Conservation (phyloP, 2,329 filamentous ascomycete genomes). For the Diaporthe citrichinensis region DNA sequence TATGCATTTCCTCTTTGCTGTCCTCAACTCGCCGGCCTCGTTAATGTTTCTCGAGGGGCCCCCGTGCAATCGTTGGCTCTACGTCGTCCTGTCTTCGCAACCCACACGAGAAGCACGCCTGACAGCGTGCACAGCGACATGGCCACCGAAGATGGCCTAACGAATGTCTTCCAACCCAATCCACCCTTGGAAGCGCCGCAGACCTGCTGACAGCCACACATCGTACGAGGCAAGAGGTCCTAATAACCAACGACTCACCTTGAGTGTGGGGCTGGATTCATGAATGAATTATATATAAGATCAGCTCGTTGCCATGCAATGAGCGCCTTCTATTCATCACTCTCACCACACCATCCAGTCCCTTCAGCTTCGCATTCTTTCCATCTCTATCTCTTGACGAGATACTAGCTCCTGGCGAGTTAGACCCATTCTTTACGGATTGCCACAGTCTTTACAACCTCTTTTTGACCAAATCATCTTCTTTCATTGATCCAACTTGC, state of each 20-base stretch:
- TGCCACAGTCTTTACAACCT: neutral
- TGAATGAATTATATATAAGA: neutral
- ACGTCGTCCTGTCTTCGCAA: neutral
- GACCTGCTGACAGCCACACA: neutral
- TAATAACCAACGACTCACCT: neutral
- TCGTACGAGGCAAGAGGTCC: neutral
- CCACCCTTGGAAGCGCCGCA: neutral
- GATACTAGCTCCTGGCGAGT: conserved; percentile 35
- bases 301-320: neutral
- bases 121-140: neutral
- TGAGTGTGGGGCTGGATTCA: neutral
- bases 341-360: neutral
- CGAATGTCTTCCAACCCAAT: neutral
- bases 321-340: neutral
- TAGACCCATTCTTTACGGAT: conserved; percentile 11
- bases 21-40: neutral
- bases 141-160: neutral
- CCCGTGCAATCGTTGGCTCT: neutral
- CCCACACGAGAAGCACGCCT: neutral
- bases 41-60: neutral
- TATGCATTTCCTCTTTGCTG: too few relatives aligned
- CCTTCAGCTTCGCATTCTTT: neutral
- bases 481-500: neutral
- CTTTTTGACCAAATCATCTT: neutral
- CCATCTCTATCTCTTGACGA: conserved; percentile 31